Base-by-base conservation (phyloP, 208 protist species). In the Wallacemonas sp. region DNA sequence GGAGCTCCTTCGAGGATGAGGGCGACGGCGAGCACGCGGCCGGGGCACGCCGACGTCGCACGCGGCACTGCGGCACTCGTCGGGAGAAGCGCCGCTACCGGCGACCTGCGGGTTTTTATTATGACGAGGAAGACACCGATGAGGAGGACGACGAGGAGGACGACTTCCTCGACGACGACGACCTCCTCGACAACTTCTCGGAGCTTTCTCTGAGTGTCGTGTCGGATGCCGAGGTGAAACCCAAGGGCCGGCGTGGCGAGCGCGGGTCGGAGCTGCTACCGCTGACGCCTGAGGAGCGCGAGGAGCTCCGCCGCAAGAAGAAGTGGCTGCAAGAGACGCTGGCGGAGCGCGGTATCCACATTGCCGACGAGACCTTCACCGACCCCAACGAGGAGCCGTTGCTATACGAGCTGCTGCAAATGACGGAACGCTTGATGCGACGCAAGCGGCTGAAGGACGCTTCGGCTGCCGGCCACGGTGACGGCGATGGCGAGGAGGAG, bases 351-450 rank as follows among this genome's bases (percentile, higher is more conserved):
- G 83, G 83, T 20, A 80, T 91, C 26, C 26, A 67, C 4, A 63
- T 94, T 42, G 54, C 63, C 3, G 52, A 66, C 29, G 63, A 76
- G 0, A 57, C 78, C 25, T 80, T 88, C 28, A 70, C 70, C 39
- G 73, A 85, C 28, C 67, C 55, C 1, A 50, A 64, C 4, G 73
- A 85, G 68, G 65, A 74, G 48, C 59, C 66, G 49, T 25, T 91
- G 50, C 57, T 91, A 12, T 84, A 81, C 41, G 65, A 86, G 42
- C 49, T 94, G 12, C 73, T 94, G 46, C 71, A 66, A 23, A 39
- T 74, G 18, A 72, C 75, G 16, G 74, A 76, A 52, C 44, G 38
- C 61, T 29, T 67, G 31, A 44, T 55, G 33, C 20, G 39, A 18
- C 52, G 61, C 12, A 70, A 81, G 50, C 50, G 68, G 62, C 25